These are phyloP conservation scores for Zoysia pacifica DNA, from an alignment of 176 grass and related monocot genomes.

Conservation along the genomic window DNA sequence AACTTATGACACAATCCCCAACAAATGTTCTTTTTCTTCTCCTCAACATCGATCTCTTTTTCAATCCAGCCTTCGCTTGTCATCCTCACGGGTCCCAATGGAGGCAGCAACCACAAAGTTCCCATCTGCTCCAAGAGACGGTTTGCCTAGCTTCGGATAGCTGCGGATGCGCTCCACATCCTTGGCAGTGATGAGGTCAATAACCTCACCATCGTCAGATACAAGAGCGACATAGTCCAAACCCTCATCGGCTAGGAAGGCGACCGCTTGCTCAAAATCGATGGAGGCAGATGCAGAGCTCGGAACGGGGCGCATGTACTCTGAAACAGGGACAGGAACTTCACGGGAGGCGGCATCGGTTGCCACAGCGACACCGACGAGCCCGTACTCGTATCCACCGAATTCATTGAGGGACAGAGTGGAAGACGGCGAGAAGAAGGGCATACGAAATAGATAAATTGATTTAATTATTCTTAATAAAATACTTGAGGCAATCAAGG, in stretches of 20 bases:
- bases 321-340: slow-evolving; percentile 26
- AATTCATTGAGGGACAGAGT: slow-evolving; percentile 35
- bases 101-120: slow-evolving; percentile 70
- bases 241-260: slow-evolving; percentile 65
- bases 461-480: no score
- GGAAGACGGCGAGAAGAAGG: slow-evolving; percentile 51
- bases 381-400: slow-evolving; percentile 54
- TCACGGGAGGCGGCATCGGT: slow-evolving; percentile 44
- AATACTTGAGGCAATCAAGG: no score
- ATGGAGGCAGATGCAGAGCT: slow-evolving; percentile 47
- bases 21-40: no score
- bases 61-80: slow-evolving; percentile 68
- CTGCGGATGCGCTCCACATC: slow-evolving; percentile 77
- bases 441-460: not conserved
- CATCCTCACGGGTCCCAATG: slow-evolving; percentile 80
- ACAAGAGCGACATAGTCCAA: slow-evolving; percentile 78
- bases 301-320: slow-evolving; percentile 68
- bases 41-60: no score
- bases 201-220: slow-evolving; percentile 59
- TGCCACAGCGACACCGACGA: slow-evolving; percentile 52
- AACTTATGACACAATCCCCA: no score
- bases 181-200: slow-evolving; percentile 71
- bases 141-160: slow-evolving; percentile 82
- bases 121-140: slow-evolving; percentile 63
- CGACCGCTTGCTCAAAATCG: slow-evolving; percentile 61